Conservation (phyloP, 192 early-diverging fungal species). For the Mortierella hygrophila region DNA sequence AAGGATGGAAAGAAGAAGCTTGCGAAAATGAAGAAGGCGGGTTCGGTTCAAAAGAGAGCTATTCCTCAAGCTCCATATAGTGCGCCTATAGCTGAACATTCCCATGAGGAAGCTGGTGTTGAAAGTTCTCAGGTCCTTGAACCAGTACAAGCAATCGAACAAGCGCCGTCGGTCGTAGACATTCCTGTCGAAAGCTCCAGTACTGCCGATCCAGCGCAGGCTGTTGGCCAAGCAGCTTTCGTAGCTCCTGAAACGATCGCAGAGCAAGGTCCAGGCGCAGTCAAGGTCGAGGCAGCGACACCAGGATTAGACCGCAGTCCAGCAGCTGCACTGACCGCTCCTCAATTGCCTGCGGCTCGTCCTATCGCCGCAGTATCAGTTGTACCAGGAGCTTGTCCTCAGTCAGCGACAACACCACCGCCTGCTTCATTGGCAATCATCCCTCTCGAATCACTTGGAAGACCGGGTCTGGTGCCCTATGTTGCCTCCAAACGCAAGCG, state of each 20-base stretch:
- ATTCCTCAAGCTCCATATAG: not conserved
- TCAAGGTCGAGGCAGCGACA: not conserved
- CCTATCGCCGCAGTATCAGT: not conserved
- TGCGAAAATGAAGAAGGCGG: not conserved
- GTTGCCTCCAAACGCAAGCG: constrained; percentile 36
- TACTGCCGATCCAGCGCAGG: not conserved
- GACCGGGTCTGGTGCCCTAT: constrained; percentile 37
- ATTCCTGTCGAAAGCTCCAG: not conserved
- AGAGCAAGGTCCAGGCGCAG: not conserved
- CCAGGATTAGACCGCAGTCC: no score
- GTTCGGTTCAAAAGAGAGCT: not conserved
- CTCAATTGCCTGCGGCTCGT: not conserved
- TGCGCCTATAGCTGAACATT: not conserved
- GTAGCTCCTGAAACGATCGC: not conserved
- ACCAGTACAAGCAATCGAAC: not conserved
- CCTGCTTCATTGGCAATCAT: constrained; percentile 23
- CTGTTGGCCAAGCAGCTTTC: not conserved
- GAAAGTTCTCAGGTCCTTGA: not conserved
- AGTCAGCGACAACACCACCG: not conserved
- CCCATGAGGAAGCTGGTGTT: not conserved
- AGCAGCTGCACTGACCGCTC: not conserved
- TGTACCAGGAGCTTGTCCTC: not conserved
- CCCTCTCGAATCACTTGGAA: constrained; percentile 6
- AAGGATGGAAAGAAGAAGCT: not conserved
- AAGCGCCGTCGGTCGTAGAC: not conserved